These are phyloP conservation scores for Mycosphaerelloides madeirae DNA, from an alignment of 2,329 filamentous ascomycete genomes.

Conservation along the genomic window DNA sequence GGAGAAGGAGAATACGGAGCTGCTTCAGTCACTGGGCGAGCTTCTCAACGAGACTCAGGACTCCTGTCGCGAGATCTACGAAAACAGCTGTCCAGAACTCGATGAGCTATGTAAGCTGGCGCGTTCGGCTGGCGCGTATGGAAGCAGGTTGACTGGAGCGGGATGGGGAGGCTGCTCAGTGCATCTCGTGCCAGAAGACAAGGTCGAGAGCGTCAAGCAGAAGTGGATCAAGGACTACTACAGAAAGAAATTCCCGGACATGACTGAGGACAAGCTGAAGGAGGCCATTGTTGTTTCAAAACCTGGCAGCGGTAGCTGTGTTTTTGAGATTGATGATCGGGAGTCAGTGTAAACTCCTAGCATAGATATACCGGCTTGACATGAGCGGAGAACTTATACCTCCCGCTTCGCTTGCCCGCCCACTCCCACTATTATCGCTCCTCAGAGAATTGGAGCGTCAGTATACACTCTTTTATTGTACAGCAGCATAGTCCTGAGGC, in stretches of 20 bases:
- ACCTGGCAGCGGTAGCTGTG: constrained; percentile 64
- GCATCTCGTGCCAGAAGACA: constrained; percentile 80
- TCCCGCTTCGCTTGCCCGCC: too few species aligned
- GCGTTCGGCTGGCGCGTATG: constrained; percentile 71
- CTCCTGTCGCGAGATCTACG: constrained; percentile 80
- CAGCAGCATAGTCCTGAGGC: too few species aligned
- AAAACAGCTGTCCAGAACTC: constrained; percentile 90
- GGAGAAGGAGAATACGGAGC: constrained; percentile 58
- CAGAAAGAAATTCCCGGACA: constrained; percentile 61
- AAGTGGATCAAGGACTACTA: constrained; percentile 83
- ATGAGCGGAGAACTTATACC: too few species aligned
- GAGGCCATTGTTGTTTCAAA: constrained; percentile 84
- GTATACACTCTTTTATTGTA: too few species aligned
- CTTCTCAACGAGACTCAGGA: constrained; percentile 87
- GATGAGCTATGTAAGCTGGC: constrained; percentile 83
- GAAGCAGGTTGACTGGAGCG: constrained; percentile 81
- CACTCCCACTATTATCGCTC: too few species aligned
- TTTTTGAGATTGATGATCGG: constrained; percentile 29
- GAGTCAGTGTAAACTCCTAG: too few species aligned
- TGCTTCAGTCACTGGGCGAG: constrained; percentile 67
- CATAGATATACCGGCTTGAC: too few species aligned
- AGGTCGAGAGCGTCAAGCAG: constrained; percentile 69
- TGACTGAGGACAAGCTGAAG: constrained; percentile 66
- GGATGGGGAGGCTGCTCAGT: constrained; percentile 97
- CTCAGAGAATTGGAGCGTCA: too few species aligned